These are phyloP conservation scores for Trichoderma cornu-damae DNA, from an alignment of 2,329 filamentous ascomycete genomes.

Conservation along the genomic window DNA sequence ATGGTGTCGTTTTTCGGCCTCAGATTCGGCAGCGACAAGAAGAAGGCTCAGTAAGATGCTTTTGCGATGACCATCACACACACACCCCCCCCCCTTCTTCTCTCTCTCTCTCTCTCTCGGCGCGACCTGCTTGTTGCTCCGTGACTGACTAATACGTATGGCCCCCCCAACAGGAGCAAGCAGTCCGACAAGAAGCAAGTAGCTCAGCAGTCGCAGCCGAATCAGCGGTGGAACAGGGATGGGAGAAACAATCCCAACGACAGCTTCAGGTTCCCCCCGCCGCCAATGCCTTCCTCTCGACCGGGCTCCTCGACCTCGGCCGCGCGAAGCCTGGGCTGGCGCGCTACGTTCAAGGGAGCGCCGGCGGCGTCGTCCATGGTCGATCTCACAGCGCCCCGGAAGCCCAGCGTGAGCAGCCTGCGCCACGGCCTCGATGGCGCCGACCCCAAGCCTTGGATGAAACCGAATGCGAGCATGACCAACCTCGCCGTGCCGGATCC, in stretches of 20 bases:
- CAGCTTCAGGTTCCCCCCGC: constrained; percentile 34
- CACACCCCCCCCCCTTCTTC: too few relatives aligned
- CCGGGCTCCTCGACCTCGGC: constrained; percentile 37
- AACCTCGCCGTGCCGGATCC: constrained; percentile 34
- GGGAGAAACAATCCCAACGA: constrained; percentile 26
- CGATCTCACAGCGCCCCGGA: constrained; percentile 35
- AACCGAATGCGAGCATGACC: constrained; percentile 32
- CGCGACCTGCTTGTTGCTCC: background rate
- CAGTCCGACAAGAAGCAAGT: constrained; percentile 22
- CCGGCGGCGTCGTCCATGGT: constrained; percentile 41
- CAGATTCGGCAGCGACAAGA: constrained; percentile 52
- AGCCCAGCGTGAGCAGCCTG: constrained; percentile 27
- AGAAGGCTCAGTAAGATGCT: constrained; percentile 45
- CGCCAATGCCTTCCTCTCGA: constrained; percentile 33
- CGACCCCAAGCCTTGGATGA: constrained; percentile 29
- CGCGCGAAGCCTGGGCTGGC: constrained; percentile 27
- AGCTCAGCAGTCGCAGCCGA: constrained; percentile 20
- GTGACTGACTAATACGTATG: background rate
- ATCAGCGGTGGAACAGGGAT: constrained; percentile 26
- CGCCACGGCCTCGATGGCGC: constrained; percentile 38
- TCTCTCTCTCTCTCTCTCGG: too few relatives aligned
- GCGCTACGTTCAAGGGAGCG: constrained; percentile 35
- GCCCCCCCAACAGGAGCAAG: constrained; percentile 22
- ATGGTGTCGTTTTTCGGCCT: constrained; percentile 59
- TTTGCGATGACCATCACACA: too few relatives aligned